Percentiles rank a stretch among this genome's conserved stretches.
Evolutionary conservation across 2,329 filamentous ascomycete species (phyloP).

Genomic region (Paraphaeosphaeria sporulosa): DNA sequence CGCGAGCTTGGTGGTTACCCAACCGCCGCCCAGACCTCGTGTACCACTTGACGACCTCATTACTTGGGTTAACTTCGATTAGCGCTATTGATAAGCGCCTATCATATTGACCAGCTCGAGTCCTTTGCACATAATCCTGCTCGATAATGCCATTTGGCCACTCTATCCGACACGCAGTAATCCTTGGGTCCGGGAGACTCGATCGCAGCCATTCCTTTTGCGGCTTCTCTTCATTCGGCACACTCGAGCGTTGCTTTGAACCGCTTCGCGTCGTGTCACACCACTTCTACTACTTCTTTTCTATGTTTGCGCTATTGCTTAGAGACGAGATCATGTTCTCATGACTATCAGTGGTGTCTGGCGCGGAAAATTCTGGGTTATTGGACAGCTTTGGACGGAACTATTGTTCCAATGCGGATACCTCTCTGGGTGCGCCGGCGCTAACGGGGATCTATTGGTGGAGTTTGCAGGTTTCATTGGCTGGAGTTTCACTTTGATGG

Average conservation of each 20-base stretch:
- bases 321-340: constrained; percentile 37
- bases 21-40: constrained; percentile 24
- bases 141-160: constrained; percentile 17
- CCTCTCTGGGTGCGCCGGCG: constrained; percentile 35
- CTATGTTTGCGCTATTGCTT: constrained; percentile 33
- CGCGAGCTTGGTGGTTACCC: constrained; percentile 35
- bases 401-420: constrained; percentile 33
- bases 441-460: constrained; percentile 29
- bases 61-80: constrained; percentile 23
- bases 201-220: constrained; percentile 34
- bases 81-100: constrained; percentile 31
- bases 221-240: constrained; percentile 21
- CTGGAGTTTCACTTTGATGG: constrained; percentile 8
- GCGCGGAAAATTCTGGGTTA: constrained; percentile 37
- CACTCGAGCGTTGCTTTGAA: constrained; percentile 9
- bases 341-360: constrained; percentile 33
- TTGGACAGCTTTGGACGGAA: constrained; percentile 16
- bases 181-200: constrained; percentile 48
- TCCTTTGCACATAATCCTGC: constrained; percentile 22
- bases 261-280: constrained; percentile 11
- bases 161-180: constrained; percentile 25
- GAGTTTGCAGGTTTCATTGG: constrained; percentile 21
- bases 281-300: constrained; percentile 22
- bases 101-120: constrained; percentile 18
- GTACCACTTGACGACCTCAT: constrained; percentile 27